Conservation (phyloP, 75 land plant genomes). For the Ceratopteris richardii region DNA sequence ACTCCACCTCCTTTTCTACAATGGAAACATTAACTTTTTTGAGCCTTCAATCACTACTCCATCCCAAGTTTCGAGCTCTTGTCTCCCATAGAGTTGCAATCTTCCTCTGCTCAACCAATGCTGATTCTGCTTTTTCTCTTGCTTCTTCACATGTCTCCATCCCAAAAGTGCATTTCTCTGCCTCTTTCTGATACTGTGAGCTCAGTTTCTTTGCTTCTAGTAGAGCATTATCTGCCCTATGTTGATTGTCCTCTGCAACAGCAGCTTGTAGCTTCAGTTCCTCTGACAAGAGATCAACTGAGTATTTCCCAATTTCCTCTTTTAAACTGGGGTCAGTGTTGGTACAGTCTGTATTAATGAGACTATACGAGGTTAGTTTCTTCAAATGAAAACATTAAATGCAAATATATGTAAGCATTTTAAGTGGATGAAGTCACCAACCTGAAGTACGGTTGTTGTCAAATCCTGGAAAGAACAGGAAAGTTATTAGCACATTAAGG, state of each 20-base stretch:
- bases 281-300: constrained; percentile 9
- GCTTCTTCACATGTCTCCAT: constrained; percentile 32
- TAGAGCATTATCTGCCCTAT: too few relatives aligned
- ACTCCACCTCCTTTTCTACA: too few relatives aligned
- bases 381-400: too few relatives aligned
- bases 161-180: constrained; percentile 24
- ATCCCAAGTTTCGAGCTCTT: constrained; percentile 17
- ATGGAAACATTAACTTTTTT: too few relatives aligned
- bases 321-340: constrained; percentile 13
- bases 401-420: too few relatives aligned
- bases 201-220: constrained; percentile 22
- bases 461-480: too few relatives aligned
- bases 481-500: too few relatives aligned
- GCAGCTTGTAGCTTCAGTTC: constrained; percentile 20
- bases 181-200: constrained; percentile 29
- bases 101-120: constrained; percentile 11
- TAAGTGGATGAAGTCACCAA: too few relatives aligned
- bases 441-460: too few relatives aligned
- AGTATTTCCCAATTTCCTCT: constrained; percentile 12
- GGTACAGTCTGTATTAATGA: constrained; percentile 23
- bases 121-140: constrained; percentile 25
- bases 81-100: constrained; percentile 13
- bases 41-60: too few relatives aligned
- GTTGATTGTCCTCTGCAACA: constrained; percentile 15
- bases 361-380: too few relatives aligned